Evolutionary conservation across 768 basidiomycete genomes (phyloP).

Genomic region (Boletus reticulatus): DNA sequence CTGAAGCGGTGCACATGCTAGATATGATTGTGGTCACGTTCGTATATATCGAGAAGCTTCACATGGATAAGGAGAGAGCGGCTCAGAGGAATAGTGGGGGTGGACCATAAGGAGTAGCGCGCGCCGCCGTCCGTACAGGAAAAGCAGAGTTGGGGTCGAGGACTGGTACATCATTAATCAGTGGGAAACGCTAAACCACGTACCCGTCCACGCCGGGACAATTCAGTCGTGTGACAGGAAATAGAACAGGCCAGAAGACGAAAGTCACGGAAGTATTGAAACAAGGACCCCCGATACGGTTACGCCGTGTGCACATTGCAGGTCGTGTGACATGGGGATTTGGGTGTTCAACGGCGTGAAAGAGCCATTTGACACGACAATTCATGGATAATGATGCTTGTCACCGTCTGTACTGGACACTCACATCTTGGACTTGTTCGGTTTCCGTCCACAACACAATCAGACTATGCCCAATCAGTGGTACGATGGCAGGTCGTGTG

Average conservation of each 20-base stretch:
- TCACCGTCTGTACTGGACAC: neutral
- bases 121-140: neutral
- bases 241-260: neutral
- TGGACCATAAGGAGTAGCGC: neutral
- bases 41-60: neutral
- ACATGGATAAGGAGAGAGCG: neutral
- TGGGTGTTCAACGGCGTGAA: neutral
- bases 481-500: conserved; percentile 13
- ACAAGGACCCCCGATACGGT: neutral
- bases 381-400: neutral
- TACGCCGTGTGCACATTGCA: neutral
- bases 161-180: neutral
- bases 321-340: conserved; percentile 17
- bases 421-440: neutral
- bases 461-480: neutral
- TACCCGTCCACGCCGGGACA: neutral
- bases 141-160: neutral
- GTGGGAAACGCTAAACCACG: neutral
- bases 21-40: neutral
- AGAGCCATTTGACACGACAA: too few relatives aligned
- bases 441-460: neutral
- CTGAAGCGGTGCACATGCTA: neutral
- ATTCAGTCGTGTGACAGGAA: neutral
- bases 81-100: neutral
- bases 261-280: neutral